Evolutionary conservation across 163 green algal genomes (phyloP), one percentile per base, ranked within the genome.

Genomic region (Picocystis sp.): DNA sequence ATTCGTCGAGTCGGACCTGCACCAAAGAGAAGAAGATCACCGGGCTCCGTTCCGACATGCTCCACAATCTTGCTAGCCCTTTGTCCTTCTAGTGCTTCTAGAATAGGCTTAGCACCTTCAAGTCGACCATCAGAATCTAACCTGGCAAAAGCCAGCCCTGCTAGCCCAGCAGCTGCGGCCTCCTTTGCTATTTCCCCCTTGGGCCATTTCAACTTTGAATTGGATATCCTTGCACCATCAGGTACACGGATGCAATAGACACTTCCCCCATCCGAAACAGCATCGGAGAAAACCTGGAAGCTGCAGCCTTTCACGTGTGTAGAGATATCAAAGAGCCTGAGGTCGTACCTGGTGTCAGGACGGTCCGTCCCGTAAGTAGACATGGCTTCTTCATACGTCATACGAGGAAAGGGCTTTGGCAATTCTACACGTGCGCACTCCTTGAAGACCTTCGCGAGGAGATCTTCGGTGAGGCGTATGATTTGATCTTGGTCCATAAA

Each of bases 371-470:
- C 84, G 55, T 83, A 91, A 29, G 63, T 69, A 3, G 66, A 73
- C 81, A 95, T 92, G 14, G 86, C 86, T 22, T 96, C 75, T 5
- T 64, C 68, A 58, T 95, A 93, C 12, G 76, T 86, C 57, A 98
- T 74, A 38, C 83, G 71, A 8, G 58, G 66, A 44, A 97, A 82
- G 6, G 79, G 78, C n/a, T 49, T 33, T 0, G 66, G 41, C 34
- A 96, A 56, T 2, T 77, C 44, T 17, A 88, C 60, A 1, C 75
- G 70, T 43, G 62, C 51, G 19, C 83, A 70, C 56, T 76, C 58
- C 29, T 71, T 65, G 56, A 95, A 94, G 12, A 93, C 55, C 12
- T 56, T 25, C 10, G 50, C 58, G 15, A 94, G 65, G 24, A 98
- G 73, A 12, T 70, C 58, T 70, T 98, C 89, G 51, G 80, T 74